A percentile compares a stretch with the other conserved stretches of the same genome.
These are phyloP conservation scores for Sinapis alba DNA, from an alignment of 441 rosid species.

Conservation along the genomic window DNA sequence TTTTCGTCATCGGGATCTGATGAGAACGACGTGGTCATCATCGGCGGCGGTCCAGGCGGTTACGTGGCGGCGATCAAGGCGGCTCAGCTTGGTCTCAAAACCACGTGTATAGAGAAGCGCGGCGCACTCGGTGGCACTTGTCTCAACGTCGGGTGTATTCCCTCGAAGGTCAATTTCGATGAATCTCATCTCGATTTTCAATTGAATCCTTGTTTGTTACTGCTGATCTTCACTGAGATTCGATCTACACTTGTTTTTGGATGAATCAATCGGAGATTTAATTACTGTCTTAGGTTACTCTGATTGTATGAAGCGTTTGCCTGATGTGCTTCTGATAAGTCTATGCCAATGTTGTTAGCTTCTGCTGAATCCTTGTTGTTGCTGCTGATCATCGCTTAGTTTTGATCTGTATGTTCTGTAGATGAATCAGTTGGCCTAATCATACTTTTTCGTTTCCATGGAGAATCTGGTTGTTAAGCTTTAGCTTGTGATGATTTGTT, in stretches of 20 bases:
- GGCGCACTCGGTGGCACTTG: conserved; percentile 97
- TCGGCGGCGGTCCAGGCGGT: conserved; percentile 99
- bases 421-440: too few species aligned
- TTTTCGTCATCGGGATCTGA: conserved; percentile 89
- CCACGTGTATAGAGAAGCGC: conserved; percentile 95
- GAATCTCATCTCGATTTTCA: background rate
- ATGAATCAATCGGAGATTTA: conserved; percentile 6
- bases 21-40: conserved; percentile 90
- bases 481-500: background rate
- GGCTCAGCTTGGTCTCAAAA: conserved; percentile 92
- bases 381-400: too few species aligned
- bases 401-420: too few species aligned
- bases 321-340: too few species aligned
- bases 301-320: too few species aligned
- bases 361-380: too few species aligned
- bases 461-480: background rate
- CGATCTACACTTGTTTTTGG: background rate
- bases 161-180: conserved; percentile 75
- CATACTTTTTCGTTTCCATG: too few species aligned
- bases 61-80: conserved; percentile 99
- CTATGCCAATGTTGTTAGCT: too few species aligned
- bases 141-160: conserved; percentile 98
- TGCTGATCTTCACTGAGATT: background rate
- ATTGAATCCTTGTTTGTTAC: background rate
- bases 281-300: background rate